These are phyloP conservation scores for Leavenworthia alabamica DNA, from an alignment of 345 rosid species.

Conservation along the genomic window DNA sequence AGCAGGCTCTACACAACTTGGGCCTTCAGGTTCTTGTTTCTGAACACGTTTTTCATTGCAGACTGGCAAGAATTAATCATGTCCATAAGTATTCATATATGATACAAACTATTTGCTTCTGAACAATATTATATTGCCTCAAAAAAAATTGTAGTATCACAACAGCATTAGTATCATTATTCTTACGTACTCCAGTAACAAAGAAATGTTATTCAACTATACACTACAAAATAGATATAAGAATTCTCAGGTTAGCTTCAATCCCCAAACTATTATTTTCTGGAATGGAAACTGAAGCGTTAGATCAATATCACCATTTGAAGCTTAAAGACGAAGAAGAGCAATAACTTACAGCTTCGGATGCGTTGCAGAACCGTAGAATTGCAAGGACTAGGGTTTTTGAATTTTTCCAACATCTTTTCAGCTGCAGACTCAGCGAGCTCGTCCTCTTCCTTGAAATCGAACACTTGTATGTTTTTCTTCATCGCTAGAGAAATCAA, in stretches of 20 bases:
- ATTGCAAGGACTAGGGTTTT: conserved; percentile 54
- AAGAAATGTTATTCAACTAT: not conserved
- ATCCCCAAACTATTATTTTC: not conserved
- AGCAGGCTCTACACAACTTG: conserved; percentile 38
- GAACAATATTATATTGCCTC: not conserved
- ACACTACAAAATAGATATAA: not conserved
- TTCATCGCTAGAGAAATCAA: conserved; percentile 38
- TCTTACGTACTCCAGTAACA: not conserved
- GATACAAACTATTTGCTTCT: not conserved
- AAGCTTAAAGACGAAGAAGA: not conserved
- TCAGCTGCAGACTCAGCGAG: conserved; percentile 41
- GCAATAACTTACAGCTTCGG: conserved; percentile 44
- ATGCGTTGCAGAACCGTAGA: conserved; percentile 37
- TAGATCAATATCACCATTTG: not conserved
- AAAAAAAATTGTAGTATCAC: not conserved
- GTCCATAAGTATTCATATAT: conserved; percentile 1
- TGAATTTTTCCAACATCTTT: conserved; percentile 40
- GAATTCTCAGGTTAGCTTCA: not conserved
- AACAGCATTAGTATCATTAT: not conserved
- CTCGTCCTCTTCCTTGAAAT: conserved; percentile 73
- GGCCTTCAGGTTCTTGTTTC: conserved; percentile 24
- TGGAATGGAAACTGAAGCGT: not conserved
- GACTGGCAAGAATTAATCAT: conserved; percentile 33
- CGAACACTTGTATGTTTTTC: conserved; percentile 46
- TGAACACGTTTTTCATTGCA: conserved; percentile 32